Base-by-base conservation (phyloP, 2,329 filamentous ascomycete species). In the Zalaria sp. region DNA sequence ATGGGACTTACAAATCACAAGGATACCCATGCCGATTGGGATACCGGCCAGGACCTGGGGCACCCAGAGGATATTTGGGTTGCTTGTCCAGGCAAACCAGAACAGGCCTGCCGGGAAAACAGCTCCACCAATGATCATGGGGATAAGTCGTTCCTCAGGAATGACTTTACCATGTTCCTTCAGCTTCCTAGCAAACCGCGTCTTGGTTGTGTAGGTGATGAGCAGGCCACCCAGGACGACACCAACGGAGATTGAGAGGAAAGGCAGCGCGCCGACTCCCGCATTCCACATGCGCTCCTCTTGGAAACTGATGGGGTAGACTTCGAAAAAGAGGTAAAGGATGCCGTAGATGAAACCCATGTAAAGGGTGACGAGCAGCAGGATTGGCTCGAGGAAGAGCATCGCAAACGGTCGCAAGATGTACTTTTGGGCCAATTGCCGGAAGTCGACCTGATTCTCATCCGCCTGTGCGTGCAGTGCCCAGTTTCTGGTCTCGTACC, bases 401-500 rank as follows among this genome's bases (percentile, higher is more conserved):
- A 72, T 71, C 43, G 59, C 7, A 9, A 52, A 37, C 3, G 55
- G 54, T 37, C 45, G 44, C 9, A 48, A 34, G 3, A 56, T 47
- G 39, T 53, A 53, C n/a, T 51, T 46, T 3, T 50, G 45, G n/a
- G 46, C 38, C 10, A 54, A 47, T 45, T 83, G 75, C n/a, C 56
- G 57, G 40, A 83, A 50, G 37, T 63, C 73, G 3, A 83, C 73
- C 46, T 84, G 76, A 75, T 77, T 83, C 55, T 83, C 79, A 53
- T 83, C 79, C 47, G 79, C 77, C 35, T 68, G 66, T 2, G 79
- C 73, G 51, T 83, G 79, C 1, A 83, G 60, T 0, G 77, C 77
- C 79, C 77, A 83, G 53, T 83, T 82, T 11, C 77, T 77, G 1
- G 69, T 77, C 47, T 78, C 67, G 42, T 73, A 69, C 4, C 80